Base-by-base conservation (phyloP, 495 filamentous ascomycete genomes). In the Podospora comata region DNA sequence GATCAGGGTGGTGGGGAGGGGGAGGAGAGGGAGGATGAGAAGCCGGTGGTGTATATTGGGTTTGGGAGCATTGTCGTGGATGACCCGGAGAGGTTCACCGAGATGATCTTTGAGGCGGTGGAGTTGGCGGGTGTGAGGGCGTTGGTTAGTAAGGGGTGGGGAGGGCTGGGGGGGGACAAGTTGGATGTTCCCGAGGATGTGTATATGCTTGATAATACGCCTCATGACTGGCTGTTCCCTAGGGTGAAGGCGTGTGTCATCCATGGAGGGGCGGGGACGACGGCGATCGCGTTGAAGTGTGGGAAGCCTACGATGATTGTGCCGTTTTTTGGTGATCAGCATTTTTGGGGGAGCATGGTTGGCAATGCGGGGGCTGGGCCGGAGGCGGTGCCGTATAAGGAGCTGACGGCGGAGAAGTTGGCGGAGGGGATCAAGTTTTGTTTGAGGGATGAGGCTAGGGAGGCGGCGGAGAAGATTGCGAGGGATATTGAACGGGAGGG, bases 341-440 rank as follows among this genome's bases (percentile, higher is more conserved):
- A 87, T 18, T 95, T 95, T 76, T 96, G 92, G 92, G 92, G 91
- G 11, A 77, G 82, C 4, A 92, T 92, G 86, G 83, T 94, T 3
- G 84, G 84, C 0, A 81, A 80, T 23, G 83, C 87, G 2, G 85
- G 86, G 3, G 91, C 91, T 16, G 92, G 92, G 1, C 85, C 90
- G 1, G 77, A 83, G 30, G 88, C 91, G 1, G 85, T 93, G n/a
- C 90, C 89, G 0, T 89, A 92, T 77, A 92, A 91, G 73, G 79
- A 82, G 2, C 77, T 95, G 0, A 90, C 81, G 3, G 82, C 81
- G 0, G 85, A 91, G 44, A 85, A 82, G 28, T 80, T 81, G 2
- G 88, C 86, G 16, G 86, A 89, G 11, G 92, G 89, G 0, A 93
- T 95, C 70, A 83, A 80, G 70, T 85, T 86, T 71, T 89, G 88